phyloP scores from a whole-genome alignment of 2,329 filamentous ascomycete genomes.

The Pestalotiopsis sp. region DNA sequence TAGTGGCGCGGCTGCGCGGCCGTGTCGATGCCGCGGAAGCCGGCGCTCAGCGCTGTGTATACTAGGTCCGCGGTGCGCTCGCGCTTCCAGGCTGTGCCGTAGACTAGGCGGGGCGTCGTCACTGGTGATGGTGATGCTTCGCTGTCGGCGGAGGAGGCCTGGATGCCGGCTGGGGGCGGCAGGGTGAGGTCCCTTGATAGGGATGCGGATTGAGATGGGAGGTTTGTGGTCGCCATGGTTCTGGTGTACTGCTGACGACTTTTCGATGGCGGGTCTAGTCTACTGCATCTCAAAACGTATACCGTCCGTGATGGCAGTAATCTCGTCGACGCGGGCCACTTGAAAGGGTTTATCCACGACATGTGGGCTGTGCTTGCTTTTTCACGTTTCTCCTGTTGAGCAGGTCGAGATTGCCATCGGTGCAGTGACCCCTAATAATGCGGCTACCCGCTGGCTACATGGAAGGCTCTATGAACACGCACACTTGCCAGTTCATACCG shows the following conservation, averaged over 20 bases:
- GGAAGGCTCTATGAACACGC: too few species aligned
- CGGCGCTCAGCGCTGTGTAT: constrained; percentile 65
- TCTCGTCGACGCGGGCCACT: too few species aligned
- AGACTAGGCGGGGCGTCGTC: constrained; percentile 61
- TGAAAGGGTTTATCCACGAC: too few species aligned
- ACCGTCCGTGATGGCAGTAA: neutral
- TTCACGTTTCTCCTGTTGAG: too few species aligned
- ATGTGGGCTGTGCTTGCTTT: too few species aligned
- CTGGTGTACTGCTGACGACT: neutral
- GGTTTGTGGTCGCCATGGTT: constrained; percentile 6
- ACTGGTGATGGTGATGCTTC: constrained; percentile 21
- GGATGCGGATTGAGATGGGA: constrained; percentile 10
- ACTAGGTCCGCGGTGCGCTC: constrained; percentile 69
- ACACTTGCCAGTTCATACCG: too few species aligned
- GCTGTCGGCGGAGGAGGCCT: too few species aligned
- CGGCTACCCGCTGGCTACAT: too few species aligned
- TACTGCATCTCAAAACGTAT: neutral
- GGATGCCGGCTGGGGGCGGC: constrained; percentile 8
- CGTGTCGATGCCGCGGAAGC: constrained; percentile 77
- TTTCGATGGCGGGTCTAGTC: neutral
- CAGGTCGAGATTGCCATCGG: too few species aligned
- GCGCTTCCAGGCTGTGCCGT: constrained; percentile 88
- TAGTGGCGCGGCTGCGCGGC: constrained; percentile 81
- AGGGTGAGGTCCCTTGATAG: constrained; percentile 22
- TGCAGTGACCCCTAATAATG: too few species aligned